Evolutionary conservation across 768 basidiomycete species (phyloP), one percentile per base, ranked within the genome.

Genomic region (Scleroderma citrinum): DNA sequence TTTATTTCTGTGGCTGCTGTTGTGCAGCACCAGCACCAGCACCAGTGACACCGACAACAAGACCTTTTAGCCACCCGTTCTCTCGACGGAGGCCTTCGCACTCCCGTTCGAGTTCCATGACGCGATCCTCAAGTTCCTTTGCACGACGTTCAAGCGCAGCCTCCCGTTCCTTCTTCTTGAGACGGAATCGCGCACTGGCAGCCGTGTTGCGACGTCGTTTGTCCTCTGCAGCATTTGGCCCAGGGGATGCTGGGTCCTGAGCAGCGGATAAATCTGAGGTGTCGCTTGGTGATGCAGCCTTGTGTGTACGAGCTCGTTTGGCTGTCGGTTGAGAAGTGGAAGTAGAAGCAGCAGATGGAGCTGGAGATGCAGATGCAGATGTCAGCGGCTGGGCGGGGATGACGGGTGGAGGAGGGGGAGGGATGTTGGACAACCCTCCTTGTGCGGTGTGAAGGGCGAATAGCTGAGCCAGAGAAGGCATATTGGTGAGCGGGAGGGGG

Each of bases 131-230:
- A 14, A 95, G 75, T 61, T 94, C 91, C 71, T 91, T 92, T 14
- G 87, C 82, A 59, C 82, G 83, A 37, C 75, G 77, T 69, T 95
- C 93, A 19, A 95, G 73, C 14, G 93, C 92, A 2, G 81, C 85
- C 70, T 96, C 93, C 13, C 93, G 77, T 68, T 94, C 91, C 74
- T 96, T 96, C 76, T 96, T 96, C 78, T 95, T 96, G 61, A 92
- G 68, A 51, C 92, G 79, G 76, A 96, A 96, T 7, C 92, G 87
- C 29, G 92, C 92, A 46, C 87, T 91, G 0, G 92, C 92, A 1
- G 90, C 90, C 0, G 92, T 96, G 65, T 96, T 96, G 40, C 92
- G 74, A 50, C 92, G 78, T n/a, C 92, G 84, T 64, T 95, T 95
- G 68, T 95, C 92, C 67, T 95, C 92, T 0, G 84, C 67, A 5